phyloP scores from a whole-genome alignment of 805 yeast species.

The Candida vartiovaarae region DNA sequence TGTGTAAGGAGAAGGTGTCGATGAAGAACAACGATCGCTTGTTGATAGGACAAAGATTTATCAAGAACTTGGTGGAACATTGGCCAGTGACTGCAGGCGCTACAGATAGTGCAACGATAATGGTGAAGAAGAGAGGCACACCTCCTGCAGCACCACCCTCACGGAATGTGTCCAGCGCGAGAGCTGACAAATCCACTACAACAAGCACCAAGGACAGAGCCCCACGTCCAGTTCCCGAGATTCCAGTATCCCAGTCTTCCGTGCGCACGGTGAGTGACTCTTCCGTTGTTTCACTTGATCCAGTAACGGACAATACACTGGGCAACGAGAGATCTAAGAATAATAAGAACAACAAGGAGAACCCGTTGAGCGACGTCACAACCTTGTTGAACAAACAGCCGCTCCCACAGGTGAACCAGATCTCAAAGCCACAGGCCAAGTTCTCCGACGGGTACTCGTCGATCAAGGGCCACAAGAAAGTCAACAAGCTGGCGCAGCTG shows the following conservation, averaged over 20 bases:
- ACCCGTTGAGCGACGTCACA: slow-evolving; percentile 17
- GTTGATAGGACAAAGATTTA: slow-evolving; percentile 45
- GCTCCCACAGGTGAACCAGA: slow-evolving; percentile 1
- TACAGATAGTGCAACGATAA: not conserved
- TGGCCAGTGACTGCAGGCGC: slow-evolving; percentile 29
- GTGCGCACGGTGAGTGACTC: too few species aligned
- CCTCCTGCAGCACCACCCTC: slow-evolving; percentile 13
- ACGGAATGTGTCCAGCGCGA: slow-evolving; percentile 9
- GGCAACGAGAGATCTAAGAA: too few species aligned
- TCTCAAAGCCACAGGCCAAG: slow-evolving; percentile 10
- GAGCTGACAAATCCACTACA: not conserved
- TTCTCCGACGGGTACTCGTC: slow-evolving; percentile 27
- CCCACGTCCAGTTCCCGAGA: slow-evolving; percentile 8
- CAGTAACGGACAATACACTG: too few species aligned
- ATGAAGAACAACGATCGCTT: slow-evolving; percentile 37
- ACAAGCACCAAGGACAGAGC: slow-evolving; percentile 2
- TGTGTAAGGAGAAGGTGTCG: slow-evolving; percentile 45
- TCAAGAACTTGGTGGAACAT: slow-evolving; percentile 43
- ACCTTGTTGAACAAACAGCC: slow-evolving; percentile 16
- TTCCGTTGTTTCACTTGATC: too few species aligned
- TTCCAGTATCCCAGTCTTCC: not conserved
- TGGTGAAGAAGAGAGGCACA: not conserved
- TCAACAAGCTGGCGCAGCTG: slow-evolving; percentile 52
- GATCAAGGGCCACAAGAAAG: slow-evolving; percentile 38
- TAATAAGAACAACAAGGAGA: too few species aligned